Evolutionary conservation across 768 basidiomycete species (phyloP), one percentile per base, ranked within the genome.

Genomic region (Lactifluus piperatus): DNA sequence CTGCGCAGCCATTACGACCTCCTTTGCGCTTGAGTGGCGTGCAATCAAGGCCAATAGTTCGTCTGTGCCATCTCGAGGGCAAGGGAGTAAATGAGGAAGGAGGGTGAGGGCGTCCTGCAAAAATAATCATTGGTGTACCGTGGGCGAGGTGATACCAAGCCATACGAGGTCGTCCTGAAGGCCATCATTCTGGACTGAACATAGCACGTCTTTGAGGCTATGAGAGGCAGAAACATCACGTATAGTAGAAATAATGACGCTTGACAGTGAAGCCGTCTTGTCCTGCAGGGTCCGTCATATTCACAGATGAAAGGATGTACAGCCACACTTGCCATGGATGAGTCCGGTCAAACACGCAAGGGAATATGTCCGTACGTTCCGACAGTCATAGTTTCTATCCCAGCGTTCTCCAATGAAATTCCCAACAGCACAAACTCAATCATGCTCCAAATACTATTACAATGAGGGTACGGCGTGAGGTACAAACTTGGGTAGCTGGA

Each of bases 1-100:
- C 51, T 78, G 75, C 18, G 72, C 47, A 2, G 74, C 74, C 50
- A 79, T 72, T 41, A 77, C 51, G 24, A 74, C 60, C 63, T 79
- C 78, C 58, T 78, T 79, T 0, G 73, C 71, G 52, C 69, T 79
- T 14, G 63, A 64, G 2, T 67, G 51, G 39, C 61, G 49, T 3
- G 70, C 70, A 27, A 77, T 70, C 14, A 66, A 24, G n/a, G 56
- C 63, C 16, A 78, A 62, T 26, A 80, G n/a, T 26, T 68, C 68
- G 24, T 64, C 62, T 18, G 73, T 70, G 1, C 69, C 69, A 22
- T 71, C 65, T 5, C 64, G 62, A n/a, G 51, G 24, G 26, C 67
- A 71, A 7, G 74, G 65, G 13, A 78, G 60, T 13, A 79, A 62
- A 7, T 58, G 36, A 2, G 76, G 75, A 27, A 79, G 64, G 24